phyloP scores from a whole-genome alignment of 257 asterid genomes.

The Solanum commersonii region DNA sequence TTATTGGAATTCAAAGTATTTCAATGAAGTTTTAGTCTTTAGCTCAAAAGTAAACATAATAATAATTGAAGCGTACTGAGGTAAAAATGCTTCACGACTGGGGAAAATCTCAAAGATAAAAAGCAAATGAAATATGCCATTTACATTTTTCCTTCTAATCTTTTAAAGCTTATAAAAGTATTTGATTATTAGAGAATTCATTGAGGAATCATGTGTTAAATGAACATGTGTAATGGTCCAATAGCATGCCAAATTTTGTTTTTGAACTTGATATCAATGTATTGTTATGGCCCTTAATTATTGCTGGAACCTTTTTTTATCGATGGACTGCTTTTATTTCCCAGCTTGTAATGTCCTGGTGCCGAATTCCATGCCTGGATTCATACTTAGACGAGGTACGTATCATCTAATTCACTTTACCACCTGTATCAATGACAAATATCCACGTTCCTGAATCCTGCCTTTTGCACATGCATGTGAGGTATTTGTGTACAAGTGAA shows the following conservation, averaged over 20 bases:
- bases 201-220: not conserved
- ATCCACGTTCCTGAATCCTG: not conserved
- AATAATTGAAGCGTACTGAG: not conserved
- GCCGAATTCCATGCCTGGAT: constrained; percentile 93
- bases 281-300: not conserved
- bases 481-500: not conserved
- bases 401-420: not conserved
- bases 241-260: not conserved
- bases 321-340: constrained; percentile 2
- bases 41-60: not conserved
- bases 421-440: not conserved
- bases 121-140: not conserved
- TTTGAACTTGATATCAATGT: not conserved
- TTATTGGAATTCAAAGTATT: not conserved
- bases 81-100: not conserved
- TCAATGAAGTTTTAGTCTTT: not conserved
- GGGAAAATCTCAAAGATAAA: not conserved
- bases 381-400: constrained; percentile 93
- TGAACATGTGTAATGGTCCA: not conserved
- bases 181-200: not conserved
- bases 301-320: not conserved
- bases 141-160: not conserved
- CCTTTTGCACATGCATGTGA: not conserved
- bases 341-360: constrained; percentile 98
- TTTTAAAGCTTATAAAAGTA: not conserved